These are phyloP conservation scores for Melaleuca alternifolia DNA, from an alignment of 345 rosid species.

Conservation along the genomic window DNA sequence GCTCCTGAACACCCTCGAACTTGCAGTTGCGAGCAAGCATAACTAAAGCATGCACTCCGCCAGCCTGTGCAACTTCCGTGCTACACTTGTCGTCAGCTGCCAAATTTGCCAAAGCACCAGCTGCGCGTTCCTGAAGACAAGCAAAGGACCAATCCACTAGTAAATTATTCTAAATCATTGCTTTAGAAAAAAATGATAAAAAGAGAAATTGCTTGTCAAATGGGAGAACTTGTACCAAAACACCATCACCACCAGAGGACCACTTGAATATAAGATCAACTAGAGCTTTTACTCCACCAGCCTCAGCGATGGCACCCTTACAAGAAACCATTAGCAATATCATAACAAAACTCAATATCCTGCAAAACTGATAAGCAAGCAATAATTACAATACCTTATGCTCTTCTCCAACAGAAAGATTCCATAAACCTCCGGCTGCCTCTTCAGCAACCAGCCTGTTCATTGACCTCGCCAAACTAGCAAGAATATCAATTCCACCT, in stretches of 20 bases:
- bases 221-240: constrained; percentile 32
- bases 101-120: constrained; percentile 82
- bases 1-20: constrained; percentile 78
- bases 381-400: constrained; percentile 42
- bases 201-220: background rate
- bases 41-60: constrained; percentile 74
- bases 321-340: background rate
- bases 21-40: constrained; percentile 81
- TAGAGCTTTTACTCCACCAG: constrained; percentile 73
- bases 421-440: constrained; percentile 91
- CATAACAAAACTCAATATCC: background rate
- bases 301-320: constrained; percentile 67
- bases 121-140: constrained; percentile 64
- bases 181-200: background rate
- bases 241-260: constrained; percentile 72
- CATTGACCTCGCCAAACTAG: constrained; percentile 64
- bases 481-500: constrained; percentile 65
- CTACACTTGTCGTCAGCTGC: constrained; percentile 88
- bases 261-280: constrained; percentile 76
- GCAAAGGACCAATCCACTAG: background rate
- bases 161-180: background rate
- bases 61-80: constrained; percentile 61
- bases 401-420: constrained; percentile 87
- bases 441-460: constrained; percentile 79
- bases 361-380: background rate